Percentiles rank a stretch among this genome's conserved stretches.
Conservation (phyloP, 2,329 filamentous ascomycete species). For the Nigrograna mackinnonii region DNA sequence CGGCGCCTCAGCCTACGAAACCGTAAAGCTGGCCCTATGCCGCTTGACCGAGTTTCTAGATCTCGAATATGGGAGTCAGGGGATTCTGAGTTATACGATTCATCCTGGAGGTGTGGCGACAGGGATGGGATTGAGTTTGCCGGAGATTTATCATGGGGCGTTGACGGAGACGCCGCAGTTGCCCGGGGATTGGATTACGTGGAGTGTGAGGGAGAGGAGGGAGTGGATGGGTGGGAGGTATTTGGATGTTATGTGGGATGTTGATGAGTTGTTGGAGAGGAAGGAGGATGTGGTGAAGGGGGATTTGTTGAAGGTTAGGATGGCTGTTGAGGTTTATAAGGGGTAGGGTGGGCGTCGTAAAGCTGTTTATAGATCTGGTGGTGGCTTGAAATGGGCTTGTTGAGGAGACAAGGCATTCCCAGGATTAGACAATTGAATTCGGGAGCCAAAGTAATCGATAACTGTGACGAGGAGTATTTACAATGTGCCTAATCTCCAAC, state of each 20-base stretch:
- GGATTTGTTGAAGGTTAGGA: slow-evolving; percentile 22
- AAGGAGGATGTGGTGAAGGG: slow-evolving; percentile 17
- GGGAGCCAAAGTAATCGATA: no score
- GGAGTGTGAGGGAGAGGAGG: slow-evolving; percentile 14
- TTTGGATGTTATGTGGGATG: slow-evolving; percentile 20
- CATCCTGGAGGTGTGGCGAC: slow-evolving; percentile 30
- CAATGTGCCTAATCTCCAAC: no score
- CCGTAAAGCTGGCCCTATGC: slow-evolving; percentile 53
- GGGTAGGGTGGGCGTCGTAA: no score
- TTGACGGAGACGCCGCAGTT: slow-evolving; percentile 6
- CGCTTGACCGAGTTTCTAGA: slow-evolving; percentile 55
- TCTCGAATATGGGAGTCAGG: slow-evolving; percentile 39
- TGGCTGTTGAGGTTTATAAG: no score
- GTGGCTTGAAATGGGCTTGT: no score
- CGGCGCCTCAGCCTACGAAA: slow-evolving; percentile 44
- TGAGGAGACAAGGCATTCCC: no score
- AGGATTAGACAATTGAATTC: no score
- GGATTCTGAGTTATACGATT: slow-evolving; percentile 19
- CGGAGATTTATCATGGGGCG: slow-evolving; percentile 12
- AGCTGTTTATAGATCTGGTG: no score
- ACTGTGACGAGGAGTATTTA: no score
- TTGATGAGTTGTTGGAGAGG: slow-evolving; percentile 18
- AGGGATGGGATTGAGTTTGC: slow-evolving; percentile 10
- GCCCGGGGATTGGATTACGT: slow-evolving; percentile 9
- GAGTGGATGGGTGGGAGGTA: slow-evolving; percentile 20